phyloP scores from a whole-genome alignment of 441 rosid genomes.

The Hypseocharis bilobata region DNA sequence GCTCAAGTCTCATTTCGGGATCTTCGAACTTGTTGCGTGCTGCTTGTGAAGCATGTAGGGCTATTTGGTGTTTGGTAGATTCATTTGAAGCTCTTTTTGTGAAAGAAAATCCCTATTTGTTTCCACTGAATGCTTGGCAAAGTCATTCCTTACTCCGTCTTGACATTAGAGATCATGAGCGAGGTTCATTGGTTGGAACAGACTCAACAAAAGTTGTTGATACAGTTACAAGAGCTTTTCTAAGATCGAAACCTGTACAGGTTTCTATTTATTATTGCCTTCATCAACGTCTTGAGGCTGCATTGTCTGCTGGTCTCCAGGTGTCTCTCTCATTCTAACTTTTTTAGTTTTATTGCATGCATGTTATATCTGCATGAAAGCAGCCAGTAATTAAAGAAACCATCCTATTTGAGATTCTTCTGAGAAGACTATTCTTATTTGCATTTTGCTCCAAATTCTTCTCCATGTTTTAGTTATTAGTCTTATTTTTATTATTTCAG shows the following conservation, averaged over 20 bases:
- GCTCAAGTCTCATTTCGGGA: conserved; percentile 67
- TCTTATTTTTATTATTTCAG: conserved; percentile 37
- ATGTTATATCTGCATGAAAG: background rate
- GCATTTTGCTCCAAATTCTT: conserved; percentile 5
- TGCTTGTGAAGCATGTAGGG: conserved; percentile 76
- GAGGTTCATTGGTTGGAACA: conserved; percentile 41
- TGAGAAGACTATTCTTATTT: conserved; percentile 3
- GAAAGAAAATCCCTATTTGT: conserved; percentile 39
- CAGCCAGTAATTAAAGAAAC: conserved; percentile 7
- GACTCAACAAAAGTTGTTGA: conserved; percentile 62
- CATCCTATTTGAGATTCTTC: conserved; percentile 5
- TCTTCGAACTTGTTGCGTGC: conserved; percentile 68
- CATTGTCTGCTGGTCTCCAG: conserved; percentile 62
- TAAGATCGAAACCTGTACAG: conserved; percentile 71
- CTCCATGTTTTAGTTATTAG: background rate
- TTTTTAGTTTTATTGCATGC: conserved; percentile 7
- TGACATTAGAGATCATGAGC: conserved; percentile 54
- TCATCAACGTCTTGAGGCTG: conserved; percentile 65
- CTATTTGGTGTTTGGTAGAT: conserved; percentile 66
- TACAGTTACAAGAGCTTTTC: conserved; percentile 59
- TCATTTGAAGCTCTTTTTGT: conserved; percentile 47
- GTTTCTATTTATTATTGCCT: conserved; percentile 65
- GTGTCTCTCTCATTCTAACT: conserved; percentile 30
- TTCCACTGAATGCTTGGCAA: conserved; percentile 61
- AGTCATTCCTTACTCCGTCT: conserved; percentile 44